Evolutionary conservation across 2,329 filamentous ascomycete species (phyloP), one percentile per base, ranked within the genome.

Genomic region (Xylaria sp.): DNA sequence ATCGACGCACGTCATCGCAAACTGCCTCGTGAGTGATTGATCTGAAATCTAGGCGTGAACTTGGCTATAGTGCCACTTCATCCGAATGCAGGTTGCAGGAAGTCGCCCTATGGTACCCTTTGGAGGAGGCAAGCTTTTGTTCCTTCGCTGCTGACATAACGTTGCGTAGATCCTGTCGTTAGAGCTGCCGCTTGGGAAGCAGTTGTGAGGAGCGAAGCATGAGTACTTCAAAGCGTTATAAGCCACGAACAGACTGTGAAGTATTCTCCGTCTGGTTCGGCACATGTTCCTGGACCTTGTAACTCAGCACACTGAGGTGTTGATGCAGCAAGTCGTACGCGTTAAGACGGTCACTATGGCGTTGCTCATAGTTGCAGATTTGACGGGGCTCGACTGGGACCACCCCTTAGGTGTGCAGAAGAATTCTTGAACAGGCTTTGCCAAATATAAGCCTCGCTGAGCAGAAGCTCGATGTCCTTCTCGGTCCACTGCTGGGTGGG

Each of bases 371-470:
- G 48, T 39, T 79, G 77, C 29, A 81, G 62, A 50, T 73, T 74
- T 3, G 72, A 72, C 19, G 74, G 73, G 21, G 64, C 70, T 55
- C 76, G 70, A 45, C 67, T 75, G 4, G 72, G 70, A 1, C 72
- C 78, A 11, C 83, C 82, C 61, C 85, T 83, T 56, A 99, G 77
- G 76, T 99, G 94, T 37, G 94, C 95, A 50, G 91, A 88, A 8
- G 92, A 96, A 45, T 93, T 93, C 67, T 95, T 92, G 76, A 97
- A 99, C 41, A 99, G 78, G 69, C 91, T 96, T 76, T 99, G 92
- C 95, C 94, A 99, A 61, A 99, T 97, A 67, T 94, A 99, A 2
- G 94, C 94, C 76, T 99, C 94, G 69, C 92, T 97, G 40, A 99
- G 80, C 50, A 99, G 78, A 54, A 99, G 81, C 72, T 97, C 94